Base-by-base conservation (phyloP, 208 protist species). In the Leishmania tarentolae region DNA sequence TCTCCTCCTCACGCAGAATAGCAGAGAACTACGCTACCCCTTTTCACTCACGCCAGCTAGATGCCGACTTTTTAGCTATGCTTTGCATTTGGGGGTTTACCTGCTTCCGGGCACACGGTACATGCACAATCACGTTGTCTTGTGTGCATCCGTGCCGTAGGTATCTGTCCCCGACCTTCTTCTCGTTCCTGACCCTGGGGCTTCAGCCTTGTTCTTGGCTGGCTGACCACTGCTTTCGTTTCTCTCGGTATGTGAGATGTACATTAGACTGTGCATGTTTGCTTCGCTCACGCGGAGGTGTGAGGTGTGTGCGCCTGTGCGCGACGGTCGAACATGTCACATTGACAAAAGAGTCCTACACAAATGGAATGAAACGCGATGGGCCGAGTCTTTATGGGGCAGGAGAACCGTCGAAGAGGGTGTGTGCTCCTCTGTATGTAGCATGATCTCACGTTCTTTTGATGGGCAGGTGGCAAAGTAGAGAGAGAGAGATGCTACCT, bases 241-340 rank as follows among this genome's bases (percentile, higher is more conserved):
- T 75, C 44, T 79, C 28, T 56, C 24, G 68, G 15, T 31, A 17
- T 21, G 21, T 52, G 68, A 47, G n/a, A 73, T 73, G 68, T 56
- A 76, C 35, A 63, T 24, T 63, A 73, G 59, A 44, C 35, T 66
- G 19, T 75, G 63, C 50, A 8, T 52, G n/a, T 28, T 50, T 82
- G 19, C 52, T 40, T 79, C 69, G 37, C 21, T 24, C 24, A 5
- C 24, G 19, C 8, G 31, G 47, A n/a, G 24, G 15, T 63, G 35
- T 50, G n/a, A n/a, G n/a, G n/a, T n/a, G n/a, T 50, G 66, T 44
- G 65, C 24, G 35, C 37, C 8, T 40, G n/a, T 76, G 72, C 59
- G 47, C 47, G 1, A 13, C 47, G 13, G 59, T 5, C 40, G 6
- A 68, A 68, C 11, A 31, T 59, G 73, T 21, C 3, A 17, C 40